Base-by-base conservation (phyloP, 2,329 filamentous ascomycete species). In the Sphaceloma murrayae region DNA sequence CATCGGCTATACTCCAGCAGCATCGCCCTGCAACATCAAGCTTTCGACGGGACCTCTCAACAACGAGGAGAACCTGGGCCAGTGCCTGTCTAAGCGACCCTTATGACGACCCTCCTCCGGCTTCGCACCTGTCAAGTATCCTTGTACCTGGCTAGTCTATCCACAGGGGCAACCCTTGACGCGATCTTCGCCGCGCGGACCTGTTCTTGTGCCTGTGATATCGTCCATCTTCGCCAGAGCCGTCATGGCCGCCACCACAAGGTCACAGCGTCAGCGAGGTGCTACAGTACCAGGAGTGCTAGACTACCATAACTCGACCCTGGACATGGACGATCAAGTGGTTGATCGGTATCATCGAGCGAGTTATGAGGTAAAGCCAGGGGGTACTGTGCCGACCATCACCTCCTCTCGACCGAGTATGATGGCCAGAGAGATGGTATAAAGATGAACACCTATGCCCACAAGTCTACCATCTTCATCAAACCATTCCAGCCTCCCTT, bases 81-180 rank as follows among this genome's bases (percentile, higher is more conserved):
- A 7, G 36, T 40, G 8, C 36, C n/a, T 22, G 5, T 29, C 19
- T 40, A 29, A 40, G 36, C 36, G 36, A 40, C 19, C 36, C 9
- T 16, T 29, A n/a, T 14, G 21, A 40, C 22, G n/a, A 24, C 36
- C 29, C 34, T 17, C 9, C 18, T n/a, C 36, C 36, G 36, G 36
- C 36, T 24, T 40, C 36, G 36, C 36, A 18, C 18, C 36, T 40
- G 36, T 27, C 36, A 40, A 29, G 36, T 40, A 40, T 22, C 21
- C 21, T 27, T 40, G 36, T 40, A 40, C 36, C 36, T 40, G 36
- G 19, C 22, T 18, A 40, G 14, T 16, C 18, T 3, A 18, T 29
- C 18, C 18, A 6, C 36, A 27, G 36, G 29, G 36, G 36, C 36
- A 40, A 13, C 24, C 36, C 18, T 40, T 40, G 18, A 11, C 36